Base-by-base conservation (phyloP, 2,329 filamentous ascomycete species). In the Pestalotiopsis sp. region DNA sequence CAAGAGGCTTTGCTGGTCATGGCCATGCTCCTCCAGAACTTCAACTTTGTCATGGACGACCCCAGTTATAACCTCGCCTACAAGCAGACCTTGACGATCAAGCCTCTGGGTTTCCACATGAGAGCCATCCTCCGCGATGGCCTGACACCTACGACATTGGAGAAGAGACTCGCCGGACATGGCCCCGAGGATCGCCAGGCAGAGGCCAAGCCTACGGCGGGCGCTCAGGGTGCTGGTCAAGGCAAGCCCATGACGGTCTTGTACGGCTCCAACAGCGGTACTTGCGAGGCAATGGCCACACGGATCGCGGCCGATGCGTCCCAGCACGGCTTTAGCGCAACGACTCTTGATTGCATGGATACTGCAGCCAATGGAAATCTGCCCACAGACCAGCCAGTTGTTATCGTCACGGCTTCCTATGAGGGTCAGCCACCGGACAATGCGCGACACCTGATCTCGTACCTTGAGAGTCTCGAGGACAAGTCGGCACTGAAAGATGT, bases 1-100 rank as follows among this genome's bases (percentile, higher is more conserved):
- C 92, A 95, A 75, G 92, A 95, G 78, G 84, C 87, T 2, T 76
- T 91, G 4, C 80, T 93, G 0, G 85, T 86, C 9, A 82, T 90
- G 72, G 84, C 84, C 0, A 82, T 88, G 71, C 76, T 91, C 13
- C 78, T 91, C 23, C 89, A 90, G 73, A 89, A 87, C 70, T 91
- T 91, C 78, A 85, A 91, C 70, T 86, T 91, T 70, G 82, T 85
- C 65, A 76, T 87, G 71, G 85, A 85, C 27, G 87, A 91, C 69
- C 86, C 88, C 0, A 81, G 76, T 65, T 89, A 89, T 6, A 45
- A 67, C 49, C 77, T 92, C 14, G 75, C 85, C 67, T 80, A 89
- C 71, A 84, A 87, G 72, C 82, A 86, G 72, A 88, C 87, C 0
- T 76, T 92, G 41, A 91, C 89, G 0, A 81, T 90, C 73, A 92